Percentiles rank a stretch among this genome's conserved stretches.
phyloP scores from a whole-genome alignment of 129 eudicot species.

The Calendula officinalis region DNA sequence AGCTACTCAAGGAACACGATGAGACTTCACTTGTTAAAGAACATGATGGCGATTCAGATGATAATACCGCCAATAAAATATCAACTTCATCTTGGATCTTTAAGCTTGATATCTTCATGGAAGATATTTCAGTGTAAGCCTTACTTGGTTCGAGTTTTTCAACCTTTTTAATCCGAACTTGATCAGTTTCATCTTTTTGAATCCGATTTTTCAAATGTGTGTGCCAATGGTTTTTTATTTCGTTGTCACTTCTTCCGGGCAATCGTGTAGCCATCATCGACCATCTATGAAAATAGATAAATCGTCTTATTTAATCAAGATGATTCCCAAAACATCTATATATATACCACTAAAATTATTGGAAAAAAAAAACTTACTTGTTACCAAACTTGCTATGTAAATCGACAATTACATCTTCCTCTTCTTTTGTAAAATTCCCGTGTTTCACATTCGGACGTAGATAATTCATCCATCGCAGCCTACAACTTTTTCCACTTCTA shows the following conservation, averaged over 20 bases:
- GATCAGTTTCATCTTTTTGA: not conserved
- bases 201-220: conserved; percentile 31
- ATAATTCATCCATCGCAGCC: conserved; percentile 33
- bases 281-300: conserved; percentile 33
- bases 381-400: conserved; percentile 26
- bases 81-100: conserved; percentile 20
- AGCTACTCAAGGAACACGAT: conserved; percentile 1
- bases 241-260: conserved; percentile 52
- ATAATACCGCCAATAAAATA: conserved; percentile 16
- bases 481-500: conserved; percentile 49
- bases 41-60: conserved; percentile 10
- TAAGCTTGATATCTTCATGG: not conserved
- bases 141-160: not conserved
- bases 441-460: conserved; percentile 20
- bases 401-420: conserved; percentile 21
- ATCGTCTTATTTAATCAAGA: not conserved
- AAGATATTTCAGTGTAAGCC: not conserved
- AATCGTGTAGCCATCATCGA: conserved; percentile 41
- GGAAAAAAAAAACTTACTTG: conserved; percentile 20
- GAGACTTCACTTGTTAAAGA: conserved; percentile 11
- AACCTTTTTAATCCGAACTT: not conserved
- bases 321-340: too few species aligned
- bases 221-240: conserved; percentile 45
- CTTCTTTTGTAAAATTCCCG: conserved; percentile 32
- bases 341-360: too few species aligned